Evolutionary conservation across 352 stramenopile genomes (phyloP).

Genomic region (Globisporangium camurandrum): DNA sequence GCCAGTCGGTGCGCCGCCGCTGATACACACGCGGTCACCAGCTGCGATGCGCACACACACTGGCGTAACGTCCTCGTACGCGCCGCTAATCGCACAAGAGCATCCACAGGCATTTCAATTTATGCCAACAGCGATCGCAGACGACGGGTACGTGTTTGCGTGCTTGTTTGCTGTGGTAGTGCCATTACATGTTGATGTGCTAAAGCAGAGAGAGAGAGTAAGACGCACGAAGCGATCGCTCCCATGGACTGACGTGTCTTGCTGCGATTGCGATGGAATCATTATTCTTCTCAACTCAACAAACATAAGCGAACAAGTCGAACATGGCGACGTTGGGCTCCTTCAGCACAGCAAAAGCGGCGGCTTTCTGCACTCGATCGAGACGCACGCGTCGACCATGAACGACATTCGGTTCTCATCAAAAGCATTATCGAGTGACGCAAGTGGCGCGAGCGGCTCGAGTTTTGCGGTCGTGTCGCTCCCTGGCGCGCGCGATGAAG

Average conservation of each 20-base stretch:
- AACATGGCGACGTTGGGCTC: slow-evolving; percentile 43
- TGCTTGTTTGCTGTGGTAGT: neutral
- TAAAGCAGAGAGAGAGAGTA: too few species aligned
- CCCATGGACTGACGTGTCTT: neutral
- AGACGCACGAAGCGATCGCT: neutral
- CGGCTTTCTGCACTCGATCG: slow-evolving; percentile 57
- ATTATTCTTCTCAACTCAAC: neutral
- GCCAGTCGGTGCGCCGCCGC: slow-evolving; percentile 4
- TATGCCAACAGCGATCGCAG: slow-evolving; percentile 42
- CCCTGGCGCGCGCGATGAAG: slow-evolving; percentile 48
- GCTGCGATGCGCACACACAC: slow-evolving; percentile 5
- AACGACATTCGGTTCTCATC: slow-evolving; percentile 56
- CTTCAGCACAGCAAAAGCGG: slow-evolving; percentile 43
- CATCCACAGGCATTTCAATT: slow-evolving; percentile 46
- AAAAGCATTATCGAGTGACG: slow-evolving; percentile 30
- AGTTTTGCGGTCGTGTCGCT: slow-evolving; percentile 43
- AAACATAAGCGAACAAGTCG: slow-evolving; percentile 27
- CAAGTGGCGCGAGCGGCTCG: slow-evolving; percentile 12
- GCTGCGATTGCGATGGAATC: neutral
- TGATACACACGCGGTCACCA: slow-evolving; percentile 16
- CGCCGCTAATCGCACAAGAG: slow-evolving; percentile 26
- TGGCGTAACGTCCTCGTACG: slow-evolving; percentile 19
- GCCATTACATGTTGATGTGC: too few species aligned
- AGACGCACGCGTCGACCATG: slow-evolving; percentile 58
- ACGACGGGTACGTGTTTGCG: slow-evolving; percentile 34